These are phyloP conservation scores for Acanthamoeba lenticulata DNA, from an alignment of 208 protist species.

Conservation along the genomic window DNA sequence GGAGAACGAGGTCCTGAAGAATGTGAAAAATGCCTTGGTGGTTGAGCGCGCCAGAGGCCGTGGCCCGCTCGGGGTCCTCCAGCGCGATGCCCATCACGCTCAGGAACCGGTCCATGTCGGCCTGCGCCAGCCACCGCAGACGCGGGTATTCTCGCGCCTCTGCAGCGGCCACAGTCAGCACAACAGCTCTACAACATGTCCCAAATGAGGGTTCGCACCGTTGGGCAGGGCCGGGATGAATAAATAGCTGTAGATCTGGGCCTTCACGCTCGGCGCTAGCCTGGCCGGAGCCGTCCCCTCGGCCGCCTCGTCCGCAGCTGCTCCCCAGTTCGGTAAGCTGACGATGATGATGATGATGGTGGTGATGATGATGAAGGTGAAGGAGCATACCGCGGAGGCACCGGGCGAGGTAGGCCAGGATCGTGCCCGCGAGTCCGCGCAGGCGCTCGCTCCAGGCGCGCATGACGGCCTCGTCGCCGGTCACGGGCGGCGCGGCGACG, in stretches of 20 bases:
- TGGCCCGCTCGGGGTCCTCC: constrained; percentile 2
- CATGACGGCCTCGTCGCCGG: not conserved
- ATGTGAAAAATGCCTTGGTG: constrained; percentile 45
- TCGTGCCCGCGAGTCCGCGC: not conserved
- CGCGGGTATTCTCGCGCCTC: constrained; percentile 50
- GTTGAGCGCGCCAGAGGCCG: not conserved
- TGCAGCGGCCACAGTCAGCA: not conserved
- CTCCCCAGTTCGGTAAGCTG: too few relatives aligned
- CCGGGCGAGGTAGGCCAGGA: not conserved
- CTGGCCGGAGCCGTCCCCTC: not conserved
- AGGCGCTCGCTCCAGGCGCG: not conserved
- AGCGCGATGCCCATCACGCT: not conserved
- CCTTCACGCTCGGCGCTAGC: not conserved
- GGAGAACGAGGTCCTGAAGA: constrained; percentile 55
- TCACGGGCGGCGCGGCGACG: not conserved
- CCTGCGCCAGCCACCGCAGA: constrained; percentile 2
- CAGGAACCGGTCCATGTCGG: constrained; percentile 25
- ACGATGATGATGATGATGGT: too few relatives aligned
- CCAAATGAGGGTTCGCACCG: not conserved
- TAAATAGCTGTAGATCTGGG: constrained; percentile 44
- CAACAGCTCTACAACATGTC: not conserved
- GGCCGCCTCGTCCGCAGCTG: not conserved
- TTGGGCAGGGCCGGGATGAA: not conserved
- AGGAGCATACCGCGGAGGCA: constrained; percentile 16
- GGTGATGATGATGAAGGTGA: too few relatives aligned